A percentile compares a stretch with the other conserved stretches of the same genome.
Conservation (phyloP, 148 eudicot species). For the Euryodendron excelsum region DNA sequence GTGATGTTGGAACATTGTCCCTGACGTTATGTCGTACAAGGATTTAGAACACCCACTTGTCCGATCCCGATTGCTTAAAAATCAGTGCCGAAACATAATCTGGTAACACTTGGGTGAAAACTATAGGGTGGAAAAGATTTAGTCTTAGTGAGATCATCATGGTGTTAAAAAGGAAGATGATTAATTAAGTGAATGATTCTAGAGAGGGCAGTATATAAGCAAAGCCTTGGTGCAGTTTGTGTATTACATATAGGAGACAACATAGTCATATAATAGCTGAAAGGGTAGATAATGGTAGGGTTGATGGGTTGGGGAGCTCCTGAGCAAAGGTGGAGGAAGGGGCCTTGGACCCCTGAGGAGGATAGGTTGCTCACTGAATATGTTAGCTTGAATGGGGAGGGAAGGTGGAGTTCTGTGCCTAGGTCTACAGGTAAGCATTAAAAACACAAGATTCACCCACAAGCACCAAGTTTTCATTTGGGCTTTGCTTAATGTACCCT, state of each 20-base stretch:
- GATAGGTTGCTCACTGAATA: slow-evolving; percentile 43
- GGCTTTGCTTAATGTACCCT: neutral
- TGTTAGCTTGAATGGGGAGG: slow-evolving; percentile 48
- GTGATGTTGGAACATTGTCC: no score
- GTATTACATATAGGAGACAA: slow-evolving; percentile 35
- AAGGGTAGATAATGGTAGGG: slow-evolving; percentile 21
- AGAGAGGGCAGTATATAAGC: slow-evolving; percentile 26
- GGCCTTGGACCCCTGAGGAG: slow-evolving; percentile 66
- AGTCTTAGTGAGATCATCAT: slow-evolving; percentile 31
- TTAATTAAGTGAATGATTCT: slow-evolving; percentile 17
- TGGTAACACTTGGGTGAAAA: slow-evolving; percentile 15
- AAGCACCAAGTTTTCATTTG: no score
- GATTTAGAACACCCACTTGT: no score
- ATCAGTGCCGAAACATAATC: no score
- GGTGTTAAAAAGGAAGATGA: no score
- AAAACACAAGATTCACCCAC: no score
- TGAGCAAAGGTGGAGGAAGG: slow-evolving; percentile 56
- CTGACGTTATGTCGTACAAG: no score
- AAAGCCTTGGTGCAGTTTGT: slow-evolving; percentile 17
- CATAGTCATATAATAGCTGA: no score
- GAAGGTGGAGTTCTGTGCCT: slow-evolving; percentile 55
- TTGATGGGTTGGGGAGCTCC: slow-evolving; percentile 37
- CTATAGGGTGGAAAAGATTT: neutral
- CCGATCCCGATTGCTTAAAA: no score
- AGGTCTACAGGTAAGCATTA: slow-evolving; percentile 53